Evolutionary conservation across 805 yeast genomes (phyloP).

Genomic region (Yarrowia yakushimensis): DNA sequence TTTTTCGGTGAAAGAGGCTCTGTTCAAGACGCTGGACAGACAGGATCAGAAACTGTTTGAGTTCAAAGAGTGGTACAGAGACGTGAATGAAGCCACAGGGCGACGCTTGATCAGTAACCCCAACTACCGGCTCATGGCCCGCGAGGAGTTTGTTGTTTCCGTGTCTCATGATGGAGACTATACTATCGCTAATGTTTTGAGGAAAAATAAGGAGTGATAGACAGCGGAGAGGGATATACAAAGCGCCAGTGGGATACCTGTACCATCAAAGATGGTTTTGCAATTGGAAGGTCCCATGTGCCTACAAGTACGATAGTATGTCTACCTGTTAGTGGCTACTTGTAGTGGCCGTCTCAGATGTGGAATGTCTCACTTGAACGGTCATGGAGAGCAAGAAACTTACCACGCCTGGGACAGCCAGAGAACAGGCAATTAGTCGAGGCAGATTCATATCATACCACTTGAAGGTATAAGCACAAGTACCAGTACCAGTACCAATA

Average conservation of each 20-base stretch:
- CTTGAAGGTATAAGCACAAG: no score
- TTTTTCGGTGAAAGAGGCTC: slow-evolving; percentile 73
- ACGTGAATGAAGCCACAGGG: slow-evolving; percentile 33
- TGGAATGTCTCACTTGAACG: background rate
- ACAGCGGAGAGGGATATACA: background rate
- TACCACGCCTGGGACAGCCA: background rate
- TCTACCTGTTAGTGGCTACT: no score
- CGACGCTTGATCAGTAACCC: slow-evolving; percentile 26
- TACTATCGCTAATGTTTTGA: slow-evolving; percentile 50
- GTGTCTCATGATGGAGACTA: slow-evolving; percentile 62
- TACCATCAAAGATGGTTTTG: no score
- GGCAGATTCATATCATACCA: no score
- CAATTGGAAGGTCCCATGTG: no score
- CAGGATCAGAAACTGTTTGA: slow-evolving; percentile 48
- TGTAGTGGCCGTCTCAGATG: background rate
- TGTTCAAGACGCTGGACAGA: slow-evolving; percentile 54
- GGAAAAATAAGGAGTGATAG: background rate
- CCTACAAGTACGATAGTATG: no score
- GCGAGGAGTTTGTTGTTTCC: slow-evolving; percentile 51
- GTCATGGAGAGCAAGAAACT: background rate
- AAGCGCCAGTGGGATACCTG: no score
- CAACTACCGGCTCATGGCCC: slow-evolving; percentile 29
- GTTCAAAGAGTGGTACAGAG: slow-evolving; percentile 57
- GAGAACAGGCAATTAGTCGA: background rate
- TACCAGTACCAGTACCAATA: no score